Conservation (phyloP, 1,139 yeast genomes). For the Suhomyces maxii region DNA sequence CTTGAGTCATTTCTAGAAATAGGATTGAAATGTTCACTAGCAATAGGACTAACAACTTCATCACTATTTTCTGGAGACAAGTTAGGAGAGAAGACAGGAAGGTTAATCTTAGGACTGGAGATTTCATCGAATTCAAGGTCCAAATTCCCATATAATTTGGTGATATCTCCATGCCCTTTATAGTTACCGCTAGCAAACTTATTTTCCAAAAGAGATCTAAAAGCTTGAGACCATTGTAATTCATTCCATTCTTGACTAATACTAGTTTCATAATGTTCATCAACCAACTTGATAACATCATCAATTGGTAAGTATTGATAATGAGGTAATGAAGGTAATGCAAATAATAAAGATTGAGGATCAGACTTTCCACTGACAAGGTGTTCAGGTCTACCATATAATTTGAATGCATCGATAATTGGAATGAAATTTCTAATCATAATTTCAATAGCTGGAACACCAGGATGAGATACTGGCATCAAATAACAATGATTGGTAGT, state of each 20-base stretch:
- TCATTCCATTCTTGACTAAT: conserved; percentile 37
- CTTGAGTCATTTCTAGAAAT: conserved; percentile 2
- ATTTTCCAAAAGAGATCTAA: conserved; percentile 23
- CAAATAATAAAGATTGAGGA: conserved; percentile 50
- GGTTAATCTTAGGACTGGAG: conserved; percentile 18
- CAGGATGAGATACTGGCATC: conserved; percentile 57
- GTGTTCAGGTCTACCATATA: conserved; percentile 56
- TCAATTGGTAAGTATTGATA: conserved; percentile 48
- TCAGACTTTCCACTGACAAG: conserved; percentile 48
- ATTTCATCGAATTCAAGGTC: conserved; percentile 23
- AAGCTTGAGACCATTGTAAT: conserved; percentile 40
- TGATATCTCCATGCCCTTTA: conserved; percentile 37
- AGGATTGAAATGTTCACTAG: conserved; percentile 8
- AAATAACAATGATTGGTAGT: conserved; percentile 43
- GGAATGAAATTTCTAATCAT: conserved; percentile 57
- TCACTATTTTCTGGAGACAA: conserved; percentile 17
- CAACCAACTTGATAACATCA: conserved; percentile 38
- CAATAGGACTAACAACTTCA: conserved; percentile 12
- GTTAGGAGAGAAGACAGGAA: conserved; percentile 7
- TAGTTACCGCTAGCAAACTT: conserved; percentile 15
- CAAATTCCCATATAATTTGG: conserved; percentile 30
- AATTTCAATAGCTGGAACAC: conserved; percentile 56
- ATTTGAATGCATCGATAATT: conserved; percentile 51
- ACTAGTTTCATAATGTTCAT: conserved; percentile 30
- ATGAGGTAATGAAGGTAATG: conserved; percentile 57